phyloP scores from a whole-genome alignment of 2,329 filamentous ascomycete species.

The Fusarium heterosporum region DNA sequence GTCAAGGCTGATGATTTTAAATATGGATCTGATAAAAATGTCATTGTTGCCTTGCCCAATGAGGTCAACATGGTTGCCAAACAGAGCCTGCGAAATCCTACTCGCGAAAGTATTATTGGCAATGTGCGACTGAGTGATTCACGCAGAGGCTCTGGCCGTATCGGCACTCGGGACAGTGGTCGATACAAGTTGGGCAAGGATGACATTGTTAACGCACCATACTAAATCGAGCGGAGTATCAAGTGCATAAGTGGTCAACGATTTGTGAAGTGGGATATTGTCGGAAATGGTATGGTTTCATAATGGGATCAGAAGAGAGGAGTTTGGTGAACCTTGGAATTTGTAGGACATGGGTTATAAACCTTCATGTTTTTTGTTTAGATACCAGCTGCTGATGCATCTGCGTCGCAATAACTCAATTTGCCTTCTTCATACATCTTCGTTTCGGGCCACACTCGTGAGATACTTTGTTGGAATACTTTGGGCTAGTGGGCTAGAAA shows the following conservation, averaged over 20 bases:
- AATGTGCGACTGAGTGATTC: conserved; percentile 62
- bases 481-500: not conserved
- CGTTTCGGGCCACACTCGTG: no score
- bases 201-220: conserved; percentile 83
- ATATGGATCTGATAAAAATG: conserved; percentile 96
- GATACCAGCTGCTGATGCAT: conserved; percentile 44
- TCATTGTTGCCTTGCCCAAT: conserved; percentile 95
- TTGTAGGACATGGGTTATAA: conserved; percentile 26
- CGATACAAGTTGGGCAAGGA: conserved; percentile 81
- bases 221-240: conserved; percentile 51
- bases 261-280: not conserved
- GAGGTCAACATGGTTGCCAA: conserved; percentile 98
- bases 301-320: conserved; percentile 32
- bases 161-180: conserved; percentile 66
- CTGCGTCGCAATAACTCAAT: conserved; percentile 27
- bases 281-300: conserved; percentile 5
- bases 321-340: conserved; percentile 41
- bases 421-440: conserved; percentile 8
- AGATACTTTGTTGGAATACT: not conserved
- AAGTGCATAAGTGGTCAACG: not conserved
- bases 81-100: conserved; percentile 85
- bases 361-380: conserved; percentile 41
- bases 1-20: conserved; percentile 99
- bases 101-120: conserved; percentile 89
- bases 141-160: conserved; percentile 62